A percentile compares a stretch with the other conserved stretches of the same genome.
Conservation (phyloP, 2,329 filamentous ascomycete genomes). For the Hymenoscyphus scutula region DNA sequence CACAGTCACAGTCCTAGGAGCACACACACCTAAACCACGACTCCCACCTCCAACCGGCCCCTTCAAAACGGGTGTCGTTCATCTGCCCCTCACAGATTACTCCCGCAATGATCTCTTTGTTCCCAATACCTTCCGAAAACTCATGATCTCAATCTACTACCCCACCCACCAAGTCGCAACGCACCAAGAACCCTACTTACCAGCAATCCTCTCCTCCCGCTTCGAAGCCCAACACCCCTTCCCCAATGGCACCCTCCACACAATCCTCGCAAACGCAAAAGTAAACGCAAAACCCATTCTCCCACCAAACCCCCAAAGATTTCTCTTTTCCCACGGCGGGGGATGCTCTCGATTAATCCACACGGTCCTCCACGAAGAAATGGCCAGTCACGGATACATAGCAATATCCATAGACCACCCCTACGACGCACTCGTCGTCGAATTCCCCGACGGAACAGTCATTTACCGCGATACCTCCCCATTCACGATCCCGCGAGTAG, state of each 20-base stretch:
- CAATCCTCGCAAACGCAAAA: background rate
- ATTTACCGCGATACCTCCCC: background rate
- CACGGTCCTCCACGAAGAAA: conserved; percentile 28
- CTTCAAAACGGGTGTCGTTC: background rate
- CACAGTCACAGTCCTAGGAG: background rate
- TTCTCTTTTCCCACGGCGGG: background rate
- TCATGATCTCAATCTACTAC: background rate
- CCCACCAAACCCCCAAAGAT: background rate
- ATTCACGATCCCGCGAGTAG: background rate
- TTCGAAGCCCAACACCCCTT: background rate
- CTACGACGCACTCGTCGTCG: conserved; percentile 34
- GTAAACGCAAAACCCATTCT: background rate
- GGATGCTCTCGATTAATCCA: background rate
- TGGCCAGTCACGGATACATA: conserved; percentile 36
- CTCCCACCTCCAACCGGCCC: background rate
- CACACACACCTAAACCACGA: background rate
- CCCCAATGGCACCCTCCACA: background rate
- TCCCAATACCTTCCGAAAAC: background rate
- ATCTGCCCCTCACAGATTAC: background rate
- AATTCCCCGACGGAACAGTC: conserved; percentile 30
- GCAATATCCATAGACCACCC: conserved; percentile 37
- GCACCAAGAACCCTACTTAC: background rate
- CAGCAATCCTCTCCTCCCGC: background rate
- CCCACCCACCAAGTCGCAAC: background rate
- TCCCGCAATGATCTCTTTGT: background rate